phyloP scores from a whole-genome alignment of 306 rosid genomes.

The Lagenaria siceraria region DNA sequence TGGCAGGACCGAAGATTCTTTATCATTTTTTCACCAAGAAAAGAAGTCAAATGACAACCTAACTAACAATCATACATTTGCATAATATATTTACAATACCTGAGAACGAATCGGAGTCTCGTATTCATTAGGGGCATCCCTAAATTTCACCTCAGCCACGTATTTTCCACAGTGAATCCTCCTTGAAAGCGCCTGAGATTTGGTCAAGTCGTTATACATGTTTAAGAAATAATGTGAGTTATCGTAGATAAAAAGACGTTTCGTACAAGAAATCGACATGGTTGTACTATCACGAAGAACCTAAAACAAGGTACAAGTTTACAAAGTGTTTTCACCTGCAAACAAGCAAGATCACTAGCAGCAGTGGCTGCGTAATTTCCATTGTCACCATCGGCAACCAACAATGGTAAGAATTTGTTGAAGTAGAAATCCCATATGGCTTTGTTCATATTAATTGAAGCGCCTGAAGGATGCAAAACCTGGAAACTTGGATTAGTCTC shows the following conservation, averaged over 20 bases:
- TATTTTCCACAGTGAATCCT: slow-evolving; percentile 87
- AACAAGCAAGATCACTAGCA: slow-evolving; percentile 67
- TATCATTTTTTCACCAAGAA: not conserved
- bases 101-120: slow-evolving; percentile 62
- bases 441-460: slow-evolving; percentile 55
- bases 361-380: slow-evolving; percentile 87
- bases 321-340: slow-evolving; percentile 41
- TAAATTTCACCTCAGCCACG: slow-evolving; percentile 91
- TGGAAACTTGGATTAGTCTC: slow-evolving; percentile 13
- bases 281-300: not conserved
- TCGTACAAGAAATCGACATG: not conserved
- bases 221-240: not conserved
- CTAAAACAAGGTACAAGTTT: not conserved
- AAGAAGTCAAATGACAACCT: not conserved
- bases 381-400: slow-evolving; percentile 52
- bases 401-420: slow-evolving; percentile 46
- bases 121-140: slow-evolving; percentile 57
- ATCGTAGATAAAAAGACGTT: not conserved
- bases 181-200: slow-evolving; percentile 65
- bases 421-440: slow-evolving; percentile 62
- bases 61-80: not conserved
- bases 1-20: not conserved
- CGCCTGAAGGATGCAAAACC: slow-evolving; percentile 61
- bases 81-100: slow-evolving; percentile 25
- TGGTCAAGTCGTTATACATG: not conserved